Conservation (phyloP, 2,329 filamentous ascomycete species). For the Fusarium sacchari region DNA sequence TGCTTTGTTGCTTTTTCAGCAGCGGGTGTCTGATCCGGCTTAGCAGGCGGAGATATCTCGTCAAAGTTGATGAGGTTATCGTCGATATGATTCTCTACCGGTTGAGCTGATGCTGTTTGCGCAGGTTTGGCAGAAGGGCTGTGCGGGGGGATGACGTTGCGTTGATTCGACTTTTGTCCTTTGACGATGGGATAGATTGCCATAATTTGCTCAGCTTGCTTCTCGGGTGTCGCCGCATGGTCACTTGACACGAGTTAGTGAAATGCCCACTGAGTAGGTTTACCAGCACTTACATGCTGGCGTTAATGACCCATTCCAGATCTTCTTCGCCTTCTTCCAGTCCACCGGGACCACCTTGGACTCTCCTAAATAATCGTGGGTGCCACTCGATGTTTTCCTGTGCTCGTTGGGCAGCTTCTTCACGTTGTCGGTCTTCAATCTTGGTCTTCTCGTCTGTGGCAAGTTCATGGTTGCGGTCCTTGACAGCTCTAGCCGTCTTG, state of each 20-base stretch:
- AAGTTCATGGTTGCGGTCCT: slow-evolving; percentile 83
- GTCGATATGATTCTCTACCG: slow-evolving; percentile 27
- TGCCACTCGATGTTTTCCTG: slow-evolving; percentile 88
- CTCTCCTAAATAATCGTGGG: slow-evolving; percentile 83
- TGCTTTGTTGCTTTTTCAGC: slow-evolving; percentile 13
- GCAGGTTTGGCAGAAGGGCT: slow-evolving; percentile 31
- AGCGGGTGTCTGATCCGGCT: neutral
- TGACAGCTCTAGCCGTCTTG: slow-evolving; percentile 82
- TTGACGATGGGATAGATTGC: slow-evolving; percentile 85
- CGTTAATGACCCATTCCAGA: slow-evolving; percentile 94
- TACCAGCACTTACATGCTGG: slow-evolving; percentile 73
- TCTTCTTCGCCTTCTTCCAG: slow-evolving; percentile 85
- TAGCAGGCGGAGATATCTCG: slow-evolving; percentile 42
- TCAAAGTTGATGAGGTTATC: slow-evolving; percentile 68
- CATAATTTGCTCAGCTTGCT: slow-evolving; percentile 84
- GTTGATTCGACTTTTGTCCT: slow-evolving; percentile 71
- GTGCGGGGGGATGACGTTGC: slow-evolving; percentile 65
- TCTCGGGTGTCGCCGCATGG: slow-evolving; percentile 65
- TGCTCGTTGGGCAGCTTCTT: slow-evolving; percentile 82
- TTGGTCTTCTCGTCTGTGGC: slow-evolving; percentile 97
- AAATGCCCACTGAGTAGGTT: neutral
- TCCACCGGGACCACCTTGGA: slow-evolving; percentile 75
- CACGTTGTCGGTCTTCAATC: slow-evolving; percentile 91
- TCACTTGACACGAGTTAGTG: slow-evolving; percentile 44
- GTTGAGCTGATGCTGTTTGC: slow-evolving; percentile 29